Base-by-base conservation (phyloP, 768 basidiomycete species). In the Mycena rebaudengoi region DNA sequence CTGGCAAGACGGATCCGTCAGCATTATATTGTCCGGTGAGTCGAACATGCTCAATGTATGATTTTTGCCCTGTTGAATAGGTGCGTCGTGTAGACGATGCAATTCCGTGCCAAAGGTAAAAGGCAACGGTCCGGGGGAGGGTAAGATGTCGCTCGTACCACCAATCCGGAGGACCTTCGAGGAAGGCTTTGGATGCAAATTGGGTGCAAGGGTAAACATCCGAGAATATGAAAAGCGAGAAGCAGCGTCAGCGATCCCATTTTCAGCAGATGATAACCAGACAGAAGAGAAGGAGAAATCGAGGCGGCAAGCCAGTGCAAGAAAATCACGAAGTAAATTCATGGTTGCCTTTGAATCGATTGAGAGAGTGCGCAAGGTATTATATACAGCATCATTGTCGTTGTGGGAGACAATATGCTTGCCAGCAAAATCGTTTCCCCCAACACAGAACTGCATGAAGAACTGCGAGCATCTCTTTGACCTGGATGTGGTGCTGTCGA, bases 41-140 rank as follows among this genome's bases (percentile, higher is more conserved):
- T 2, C 32, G 30, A 52, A 70, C 59, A 57, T 73, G 76, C 23
- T 74, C 56, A 49, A 76, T 52, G 64, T 71, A 79, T 4, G 67
- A 73, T 1, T 60, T 45, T 45, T 78, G 76, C 6, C 77, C 75
- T 1, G 75, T 68, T 11, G 64, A 57, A 60, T 79, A 78, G 8
- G 72, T 70, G 35, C 65, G 69, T 0, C 73, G 59, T 28, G 78
- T 78, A 30, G 68, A 71, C 39, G 71, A 53, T 16, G 74, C 70
- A 33, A 77, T 66, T 5, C 75, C 73, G 40, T 76, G 70, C 72
- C 70, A 77, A n/a, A 77, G 69, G 61, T 69, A 69, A 62, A 70
- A 69, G 41, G 74, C 69, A 52, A 54, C 58, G 23, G 26, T 49
- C 14, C 18, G 33, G 18, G 72, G 45, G 18, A 13, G 23, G 5